phyloP scores from a whole-genome alignment of 768 basidiomycete genomes.

The Suillus americanus region DNA sequence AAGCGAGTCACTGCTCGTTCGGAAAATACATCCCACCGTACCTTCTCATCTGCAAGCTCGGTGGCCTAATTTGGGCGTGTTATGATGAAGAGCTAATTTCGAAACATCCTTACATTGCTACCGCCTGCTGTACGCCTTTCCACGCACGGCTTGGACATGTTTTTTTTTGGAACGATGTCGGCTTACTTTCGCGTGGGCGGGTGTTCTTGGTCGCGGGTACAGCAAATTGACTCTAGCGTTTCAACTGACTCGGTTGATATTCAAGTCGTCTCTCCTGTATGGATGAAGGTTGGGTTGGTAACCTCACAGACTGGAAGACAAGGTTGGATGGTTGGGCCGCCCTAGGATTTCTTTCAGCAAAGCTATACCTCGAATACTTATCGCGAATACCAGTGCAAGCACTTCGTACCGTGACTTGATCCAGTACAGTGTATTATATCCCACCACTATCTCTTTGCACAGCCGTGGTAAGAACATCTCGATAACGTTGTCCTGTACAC shows the following conservation, averaged over 20 bases:
- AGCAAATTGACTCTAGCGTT: neutral
- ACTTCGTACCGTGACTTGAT: neutral
- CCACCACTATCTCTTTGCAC: neutral
- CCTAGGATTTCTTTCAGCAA: neutral
- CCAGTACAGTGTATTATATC: neutral
- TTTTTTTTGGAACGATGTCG: neutral
- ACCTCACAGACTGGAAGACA: neutral
- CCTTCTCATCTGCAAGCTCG: too few relatives aligned
- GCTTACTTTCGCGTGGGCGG: neutral
- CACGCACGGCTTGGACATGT: neutral
- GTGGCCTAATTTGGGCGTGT: too few relatives aligned
- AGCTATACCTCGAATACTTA: neutral
- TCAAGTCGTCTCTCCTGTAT: neutral
- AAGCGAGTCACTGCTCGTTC: too few relatives aligned
- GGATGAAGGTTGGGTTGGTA: neutral
- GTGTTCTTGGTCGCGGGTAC: neutral
- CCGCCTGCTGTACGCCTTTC: neutral
- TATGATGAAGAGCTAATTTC: too few relatives aligned
- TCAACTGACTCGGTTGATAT: neutral
- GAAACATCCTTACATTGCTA: neutral
- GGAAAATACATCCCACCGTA: too few relatives aligned
- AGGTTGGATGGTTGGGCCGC: neutral
- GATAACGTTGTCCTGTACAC: neutral
- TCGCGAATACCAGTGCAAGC: neutral
- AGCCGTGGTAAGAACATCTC: neutral